Conservation (phyloP, 1,139 yeast species). For the Yamadazyma aaseri region DNA sequence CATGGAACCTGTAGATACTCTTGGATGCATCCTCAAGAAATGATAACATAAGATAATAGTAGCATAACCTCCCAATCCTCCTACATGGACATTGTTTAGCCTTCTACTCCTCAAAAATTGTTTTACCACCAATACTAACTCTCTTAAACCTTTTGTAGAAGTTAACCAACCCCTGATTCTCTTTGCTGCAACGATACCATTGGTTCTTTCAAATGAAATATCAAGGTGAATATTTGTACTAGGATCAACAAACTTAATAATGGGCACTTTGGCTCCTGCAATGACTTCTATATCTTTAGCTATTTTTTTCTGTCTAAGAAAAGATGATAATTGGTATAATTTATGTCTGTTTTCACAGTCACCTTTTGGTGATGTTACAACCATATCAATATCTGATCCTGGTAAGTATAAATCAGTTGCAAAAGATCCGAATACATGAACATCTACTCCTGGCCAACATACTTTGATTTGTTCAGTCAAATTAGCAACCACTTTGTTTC, state of each 20-base stretch:
- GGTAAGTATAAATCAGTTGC: conserved; percentile 95
- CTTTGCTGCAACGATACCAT: conserved; percentile 84
- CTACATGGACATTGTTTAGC: conserved; percentile 89
- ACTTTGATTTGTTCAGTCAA: conserved; percentile 55
- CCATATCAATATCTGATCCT: conserved; percentile 96
- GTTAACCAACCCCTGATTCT: conserved; percentile 75
- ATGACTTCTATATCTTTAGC: conserved; percentile 83
- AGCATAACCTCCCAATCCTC: conserved; percentile 95
- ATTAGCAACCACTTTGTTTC: conserved; percentile 66
- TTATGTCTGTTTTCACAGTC: conserved; percentile 66
- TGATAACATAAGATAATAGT: conserved; percentile 86
- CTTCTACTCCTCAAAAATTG: conserved; percentile 81
- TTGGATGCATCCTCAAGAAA: conserved; percentile 78
- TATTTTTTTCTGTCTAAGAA: conserved; percentile 57
- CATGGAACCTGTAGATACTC: conserved; percentile 65
- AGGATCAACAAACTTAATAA: conserved; percentile 86
- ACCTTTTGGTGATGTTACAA: conserved; percentile 64
- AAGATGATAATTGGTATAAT: conserved; percentile 73
- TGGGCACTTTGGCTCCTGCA: conserved; percentile 92
- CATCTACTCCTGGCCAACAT: conserved; percentile 80
- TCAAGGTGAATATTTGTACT: conserved; percentile 76
- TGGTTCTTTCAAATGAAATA: conserved; percentile 83
- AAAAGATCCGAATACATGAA: conserved; percentile 90
- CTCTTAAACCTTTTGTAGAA: conserved; percentile 78
- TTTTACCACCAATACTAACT: conserved; percentile 79